Evolutionary conservation across 2,329 filamentous ascomycete genomes (phyloP).

Genomic region (Sclerotinia minor): DNA sequence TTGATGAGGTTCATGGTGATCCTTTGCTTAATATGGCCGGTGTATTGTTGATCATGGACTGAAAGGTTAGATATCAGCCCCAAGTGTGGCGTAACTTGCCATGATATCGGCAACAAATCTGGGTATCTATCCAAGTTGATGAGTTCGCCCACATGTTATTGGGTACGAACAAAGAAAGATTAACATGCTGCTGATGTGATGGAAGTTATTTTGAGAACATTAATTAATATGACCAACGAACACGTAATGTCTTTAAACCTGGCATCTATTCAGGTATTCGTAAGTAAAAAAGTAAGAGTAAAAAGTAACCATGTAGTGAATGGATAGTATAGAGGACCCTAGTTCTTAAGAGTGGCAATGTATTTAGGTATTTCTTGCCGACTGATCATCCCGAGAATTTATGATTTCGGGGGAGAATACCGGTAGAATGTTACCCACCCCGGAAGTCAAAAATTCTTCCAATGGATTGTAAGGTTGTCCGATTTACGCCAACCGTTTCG

Average conservation of each 20-base stretch:
- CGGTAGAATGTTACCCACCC: background rate
- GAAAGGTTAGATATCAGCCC: background rate
- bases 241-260: background rate
- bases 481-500: background rate
- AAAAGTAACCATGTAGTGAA: background rate
- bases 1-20: slow-evolving; percentile 6
- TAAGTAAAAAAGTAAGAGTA: background rate
- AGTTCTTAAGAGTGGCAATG: too few species aligned
- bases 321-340: too few species aligned
- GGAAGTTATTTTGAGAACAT: background rate
- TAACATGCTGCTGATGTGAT: background rate
- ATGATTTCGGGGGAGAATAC: background rate
- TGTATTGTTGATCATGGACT: background rate
- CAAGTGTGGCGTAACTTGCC: slow-evolving; percentile 7
- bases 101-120: background rate
- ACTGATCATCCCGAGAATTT: too few species aligned
- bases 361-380: too few species aligned
- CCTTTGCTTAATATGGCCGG: slow-evolving; percentile 16
- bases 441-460: background rate
- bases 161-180: background rate
- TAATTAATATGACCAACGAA: background rate
- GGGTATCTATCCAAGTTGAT: background rate
- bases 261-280: background rate
- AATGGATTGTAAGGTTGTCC: background rate
- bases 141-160: background rate